A percentile compares a stretch with the other conserved stretches of the same genome.
Conservation (phyloP, 164 flowering plant genomes). For the Saururus chinensis region DNA sequence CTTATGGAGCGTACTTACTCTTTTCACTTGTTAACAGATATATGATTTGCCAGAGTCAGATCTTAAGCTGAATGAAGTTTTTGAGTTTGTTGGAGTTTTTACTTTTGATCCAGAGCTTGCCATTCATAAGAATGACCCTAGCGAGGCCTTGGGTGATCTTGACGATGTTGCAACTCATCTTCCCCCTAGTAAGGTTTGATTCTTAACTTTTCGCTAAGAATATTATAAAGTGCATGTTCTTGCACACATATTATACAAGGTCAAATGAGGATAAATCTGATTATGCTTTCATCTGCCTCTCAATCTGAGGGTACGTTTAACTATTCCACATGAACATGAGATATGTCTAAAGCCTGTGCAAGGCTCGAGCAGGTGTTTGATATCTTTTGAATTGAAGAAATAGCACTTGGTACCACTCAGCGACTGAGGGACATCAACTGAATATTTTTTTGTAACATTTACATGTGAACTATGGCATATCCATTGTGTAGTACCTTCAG, state of each 20-base stretch:
- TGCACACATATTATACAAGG: neutral
- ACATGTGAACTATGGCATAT: no score
- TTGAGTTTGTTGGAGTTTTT: constrained; percentile 87
- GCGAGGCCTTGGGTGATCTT: constrained; percentile 27
- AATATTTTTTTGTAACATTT: no score
- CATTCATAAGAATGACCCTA: constrained; percentile 22
- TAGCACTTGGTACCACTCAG: no score
- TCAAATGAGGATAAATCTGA: neutral
- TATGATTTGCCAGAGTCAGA: constrained; percentile 77
- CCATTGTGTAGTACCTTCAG: no score
- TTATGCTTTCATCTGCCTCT: neutral
- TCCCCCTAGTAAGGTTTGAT: constrained; percentile 56
- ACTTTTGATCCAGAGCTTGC: constrained; percentile 51
- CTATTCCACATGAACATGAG: neutral
- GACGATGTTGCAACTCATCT: constrained; percentile 40
- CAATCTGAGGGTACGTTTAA: neutral
- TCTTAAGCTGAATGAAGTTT: constrained; percentile 74
- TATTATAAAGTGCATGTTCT: neutral
- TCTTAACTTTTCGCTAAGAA: neutral
- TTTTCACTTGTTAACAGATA: constrained; percentile 31
- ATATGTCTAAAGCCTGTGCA: no score
- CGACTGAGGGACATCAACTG: no score
- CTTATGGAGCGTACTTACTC: neutral
- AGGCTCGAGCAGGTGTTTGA: no score
- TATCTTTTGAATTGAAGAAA: no score